Evolutionary conservation across 1,284 basidiomycete genomes (phyloP), one percentile per base, ranked within the genome.

Genomic region (Cerioporus squamosus): DNA sequence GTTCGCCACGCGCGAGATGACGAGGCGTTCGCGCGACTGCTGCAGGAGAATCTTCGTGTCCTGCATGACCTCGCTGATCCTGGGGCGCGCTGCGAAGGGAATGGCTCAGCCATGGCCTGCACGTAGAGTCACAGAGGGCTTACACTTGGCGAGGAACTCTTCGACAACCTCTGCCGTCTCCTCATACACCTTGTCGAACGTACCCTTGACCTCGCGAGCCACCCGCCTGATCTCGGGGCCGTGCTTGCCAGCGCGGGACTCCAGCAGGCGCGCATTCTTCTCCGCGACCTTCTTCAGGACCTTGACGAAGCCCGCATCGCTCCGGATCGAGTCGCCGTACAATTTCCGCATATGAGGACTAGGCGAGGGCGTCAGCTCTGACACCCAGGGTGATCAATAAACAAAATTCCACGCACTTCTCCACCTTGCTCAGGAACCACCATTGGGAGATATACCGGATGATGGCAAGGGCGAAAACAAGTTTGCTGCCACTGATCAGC

Each of bases 311-410:
- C 97, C 97, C 7, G 95, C 96, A 60, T 98, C 97, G 72, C 94
- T 94, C 61, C 96, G 87, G 18, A 99, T 79, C 5, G 92, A 89
- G 68, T 95, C 88, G 15, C 97, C 97, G 73, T 98, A 99, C 17
- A 98, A 80, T 70, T 94, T 94, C 65, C 86, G 87, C 97, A 99
- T 99, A 75, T 99, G 97, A 20, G 97, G 97, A 63, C 95, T 97
- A 59, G 44, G 17, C 59, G 55, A 53, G 36, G 6, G 55, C 12
- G 24, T 58, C 31, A 43, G 54, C 9, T 15, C 12, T 22, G 23
- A 33, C 18, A 24, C 23, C 54, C 15, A 44, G 26, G 9, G 9
- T 9, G 26, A 49, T 29, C 40, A 15, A 40, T 5, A 44, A 53
- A 31, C 62, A 9, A 22, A 20, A 15, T 18, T 43, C 44, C 43